Conservation (phyloP, 2,329 filamentous ascomycete species). For the Pseudogymnoascus sp. region DNA sequence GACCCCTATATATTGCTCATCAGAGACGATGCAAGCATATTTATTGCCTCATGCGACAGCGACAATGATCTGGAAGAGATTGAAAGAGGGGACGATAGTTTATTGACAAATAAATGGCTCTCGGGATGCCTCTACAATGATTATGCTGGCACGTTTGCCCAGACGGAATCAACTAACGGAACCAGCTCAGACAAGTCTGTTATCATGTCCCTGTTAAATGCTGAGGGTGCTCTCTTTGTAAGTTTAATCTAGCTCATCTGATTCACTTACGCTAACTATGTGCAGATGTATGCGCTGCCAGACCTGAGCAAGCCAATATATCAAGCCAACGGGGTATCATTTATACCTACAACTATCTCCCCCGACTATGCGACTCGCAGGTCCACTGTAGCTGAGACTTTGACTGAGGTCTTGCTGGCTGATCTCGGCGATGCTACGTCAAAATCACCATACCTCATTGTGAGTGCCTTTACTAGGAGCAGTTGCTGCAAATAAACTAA, state of each 20-base stretch:
- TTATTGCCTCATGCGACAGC: constrained; percentile 71
- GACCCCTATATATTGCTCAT: constrained; percentile 82
- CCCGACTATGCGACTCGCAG: constrained; percentile 63
- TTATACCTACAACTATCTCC: constrained; percentile 69
- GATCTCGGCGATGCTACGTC: constrained; percentile 71
- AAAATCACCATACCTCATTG: constrained; percentile 72
- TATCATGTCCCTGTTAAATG: constrained; percentile 70
- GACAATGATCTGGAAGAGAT: constrained; percentile 82
- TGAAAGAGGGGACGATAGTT: constrained; percentile 51
- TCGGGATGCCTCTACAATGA: constrained; percentile 81
- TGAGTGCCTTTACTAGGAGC: constrained; percentile 37
- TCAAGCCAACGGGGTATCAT: constrained; percentile 67
- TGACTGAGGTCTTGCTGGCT: constrained; percentile 75
- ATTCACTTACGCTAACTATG: constrained; percentile 13
- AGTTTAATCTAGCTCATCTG: constrained; percentile 29
- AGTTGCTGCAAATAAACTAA: not conserved
- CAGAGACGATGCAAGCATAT: constrained; percentile 73
- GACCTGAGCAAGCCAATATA: constrained; percentile 66
- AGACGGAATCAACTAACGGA: constrained; percentile 15
- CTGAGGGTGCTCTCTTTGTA: constrained; percentile 68
- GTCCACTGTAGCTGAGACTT: constrained; percentile 61
- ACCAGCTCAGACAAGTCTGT: constrained; percentile 40
- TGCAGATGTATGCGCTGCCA: constrained; percentile 68
- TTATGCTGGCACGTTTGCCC: constrained; percentile 46
- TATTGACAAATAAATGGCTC: constrained; percentile 63